Base-by-base conservation (phyloP, 305 asterid species). In the Fraxinus latifolia region DNA sequence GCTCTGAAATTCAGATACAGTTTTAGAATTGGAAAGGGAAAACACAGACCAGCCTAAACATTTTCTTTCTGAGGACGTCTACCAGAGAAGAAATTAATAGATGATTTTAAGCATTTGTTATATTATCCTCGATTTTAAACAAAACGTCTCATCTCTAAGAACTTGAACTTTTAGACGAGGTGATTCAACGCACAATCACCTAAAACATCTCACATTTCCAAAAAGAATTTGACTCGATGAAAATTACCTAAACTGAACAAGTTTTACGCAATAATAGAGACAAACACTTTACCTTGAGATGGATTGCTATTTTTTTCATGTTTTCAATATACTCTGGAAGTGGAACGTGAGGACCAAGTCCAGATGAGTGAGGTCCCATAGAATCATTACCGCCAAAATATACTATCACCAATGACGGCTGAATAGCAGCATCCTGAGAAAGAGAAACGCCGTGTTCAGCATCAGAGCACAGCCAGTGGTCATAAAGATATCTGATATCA, bases 301-400 rank as follows among this genome's bases (percentile, higher is more conserved):
- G 98, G 65, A 31, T 74, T 27, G 91, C 98, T 34, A 95, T 90
- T 85, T 79, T 90, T 83, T 90, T 91, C 98, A 93, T 95, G 95
- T 95, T 91, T 42, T 91, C 97, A 23, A 87, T 74, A 84, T 92
- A 95, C 81, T 95, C 98, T 4, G 88, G 88, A 79, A 93, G 98
- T 25, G 98, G 98, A 23, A 95, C 98, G 86, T 93, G 98, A 67
- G 98, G 98, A 82, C 98, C 98, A 19, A 95, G 87, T 73, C 98
- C 98, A 58, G 98, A 93, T 23, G 97, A 85, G 85, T 95, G 98
- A 82, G 98, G 87, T 39, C 98, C 98, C 98, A 95, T 95, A 58
- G 98, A 95, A 88, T 95, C 98, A 84, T 95, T 95, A 74, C 98
- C 98, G 47, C 98, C 98, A 81, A 95, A 93, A 84, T 95, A 95